Evolutionary conservation across 768 basidiomycete species (phyloP), one percentile per base, ranked within the genome.

Genomic region (Pisolithus orientalis): DNA sequence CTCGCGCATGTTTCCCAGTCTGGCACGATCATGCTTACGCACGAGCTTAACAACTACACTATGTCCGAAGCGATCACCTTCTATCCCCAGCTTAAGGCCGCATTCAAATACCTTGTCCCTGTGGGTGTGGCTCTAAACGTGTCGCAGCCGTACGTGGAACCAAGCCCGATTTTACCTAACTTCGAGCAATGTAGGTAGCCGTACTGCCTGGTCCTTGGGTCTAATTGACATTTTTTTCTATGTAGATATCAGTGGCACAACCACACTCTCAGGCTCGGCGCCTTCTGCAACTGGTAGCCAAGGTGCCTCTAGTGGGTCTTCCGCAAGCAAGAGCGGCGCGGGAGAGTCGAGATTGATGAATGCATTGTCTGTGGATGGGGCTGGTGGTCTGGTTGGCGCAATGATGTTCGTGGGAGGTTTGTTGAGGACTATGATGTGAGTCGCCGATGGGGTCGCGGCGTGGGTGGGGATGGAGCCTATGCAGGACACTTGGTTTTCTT

Each of bases 21-120:
- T 13, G 81, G 82, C 3, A 72, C 75, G 0, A 80, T 83, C 55
- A 70, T 82, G 47, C 64, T 83, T 51, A 76, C 77, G 4, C 83
- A 84, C 52, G 83, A 84, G 51, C 59, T 83, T 50, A 78, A 79
- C 59, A 80, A 79, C 53, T 82, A 70, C 54, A 84, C 83, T 3
- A 83, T 84, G 83, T 59, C 63, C 16, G 72, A 79, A 57, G 83
- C 82, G 1, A 58, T 80, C 17, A 75, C 78, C 47, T 78, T 66
- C 54, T 78, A 82, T 53, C 57, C 67, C 1, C 65, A 66, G 51
- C 65, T 84, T 25, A 74, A 73, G 53, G 44, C 65, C 2, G 71
- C 71, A 0, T 84, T 84, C 61, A 39, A 63, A 51, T 39, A 77
- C 53, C 60, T 84, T 29, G 78, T 81, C 10, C 82, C 83, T 21